Evolutionary conservation across 2,329 filamentous ascomycete genomes (phyloP).

Genomic region (Onygenales sp.): DNA sequence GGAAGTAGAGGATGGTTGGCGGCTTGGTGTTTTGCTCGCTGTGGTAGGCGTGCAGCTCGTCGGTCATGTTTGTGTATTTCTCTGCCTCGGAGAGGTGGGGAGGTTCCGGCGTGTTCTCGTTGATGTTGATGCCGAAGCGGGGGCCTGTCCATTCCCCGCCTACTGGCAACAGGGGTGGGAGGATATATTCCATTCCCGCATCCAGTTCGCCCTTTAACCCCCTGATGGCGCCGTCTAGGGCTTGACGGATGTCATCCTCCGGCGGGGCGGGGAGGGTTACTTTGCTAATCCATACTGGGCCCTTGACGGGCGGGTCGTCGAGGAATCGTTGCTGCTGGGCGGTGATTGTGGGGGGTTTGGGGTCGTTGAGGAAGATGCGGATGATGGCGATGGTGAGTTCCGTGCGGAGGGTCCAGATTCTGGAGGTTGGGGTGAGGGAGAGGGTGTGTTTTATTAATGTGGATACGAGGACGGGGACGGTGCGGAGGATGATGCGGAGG

Average conservation of each 20-base stretch:
- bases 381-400: constrained; percentile 58
- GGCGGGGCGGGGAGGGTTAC: constrained; percentile 50
- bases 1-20: constrained; percentile 19
- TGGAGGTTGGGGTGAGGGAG: constrained; percentile 53
- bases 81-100: constrained; percentile 14
- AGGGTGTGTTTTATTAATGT: constrained; percentile 28
- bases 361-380: constrained; percentile 45
- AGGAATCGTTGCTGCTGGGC: constrained; percentile 49
- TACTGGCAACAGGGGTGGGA: constrained; percentile 11
- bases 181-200: constrained; percentile 6
- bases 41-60: constrained; percentile 10
- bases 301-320: constrained; percentile 55
- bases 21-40: too few species aligned
- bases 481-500: too few species aligned
- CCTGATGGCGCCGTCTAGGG: constrained; percentile 13
- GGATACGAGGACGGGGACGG: too few species aligned
- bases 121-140: constrained; percentile 7
- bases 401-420: constrained; percentile 63
- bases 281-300: constrained; percentile 63
- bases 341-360: constrained; percentile 38
- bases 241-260: constrained; percentile 21
- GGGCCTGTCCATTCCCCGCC: constrained; percentile 19
- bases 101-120: constrained; percentile 6
- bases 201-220: constrained; percentile 15
- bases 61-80: constrained; percentile 16